These are phyloP conservation scores for Myxozyma geophila DNA, from an alignment of 805 yeast genomes.

Conservation along the genomic window DNA sequence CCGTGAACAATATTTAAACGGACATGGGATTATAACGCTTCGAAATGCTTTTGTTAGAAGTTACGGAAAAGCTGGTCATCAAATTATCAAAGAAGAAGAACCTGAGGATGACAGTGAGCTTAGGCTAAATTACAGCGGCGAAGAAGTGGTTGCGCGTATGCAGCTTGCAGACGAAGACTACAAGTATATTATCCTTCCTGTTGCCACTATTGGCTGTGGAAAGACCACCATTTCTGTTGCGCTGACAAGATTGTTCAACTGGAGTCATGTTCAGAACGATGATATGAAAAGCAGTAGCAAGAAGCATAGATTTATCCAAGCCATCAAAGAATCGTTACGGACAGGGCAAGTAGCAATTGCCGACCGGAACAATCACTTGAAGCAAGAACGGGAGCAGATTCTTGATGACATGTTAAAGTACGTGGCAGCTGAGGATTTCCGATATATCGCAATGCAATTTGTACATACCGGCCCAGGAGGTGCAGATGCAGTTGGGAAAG, in stretches of 20 bases:
- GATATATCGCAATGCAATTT: constrained; percentile 72
- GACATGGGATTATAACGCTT: constrained; percentile 74
- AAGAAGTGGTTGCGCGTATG: neutral
- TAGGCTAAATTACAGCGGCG: constrained; percentile 29
- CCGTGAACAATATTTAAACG: constrained; percentile 53
- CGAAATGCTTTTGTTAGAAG: constrained; percentile 66
- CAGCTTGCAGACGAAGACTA: constrained; percentile 41
- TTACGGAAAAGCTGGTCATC: constrained; percentile 62
- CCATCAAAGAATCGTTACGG: constrained; percentile 44
- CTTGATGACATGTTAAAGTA: constrained; percentile 55
- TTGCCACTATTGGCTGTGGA: constrained; percentile 94
- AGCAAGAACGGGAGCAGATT: constrained; percentile 68
- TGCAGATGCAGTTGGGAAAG: constrained; percentile 33
- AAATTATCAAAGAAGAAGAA: constrained; percentile 49
- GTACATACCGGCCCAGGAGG: constrained; percentile 45
- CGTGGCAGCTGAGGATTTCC: constrained; percentile 51
- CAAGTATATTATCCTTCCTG: constrained; percentile 73
- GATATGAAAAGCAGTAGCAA: constrained; percentile 49
- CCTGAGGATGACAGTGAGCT: constrained; percentile 38
- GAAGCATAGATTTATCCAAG: constrained; percentile 36
- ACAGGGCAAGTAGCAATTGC: constrained; percentile 61
- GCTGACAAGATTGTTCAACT: constrained; percentile 59
- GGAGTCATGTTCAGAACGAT: constrained; percentile 86
- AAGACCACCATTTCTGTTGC: constrained; percentile 82
- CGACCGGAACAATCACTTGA: constrained; percentile 83